Evolutionary conservation across 108 stramenopile species (phyloP), one percentile per base, ranked within the genome.

Genomic region (Nitzschia sp.): DNA sequence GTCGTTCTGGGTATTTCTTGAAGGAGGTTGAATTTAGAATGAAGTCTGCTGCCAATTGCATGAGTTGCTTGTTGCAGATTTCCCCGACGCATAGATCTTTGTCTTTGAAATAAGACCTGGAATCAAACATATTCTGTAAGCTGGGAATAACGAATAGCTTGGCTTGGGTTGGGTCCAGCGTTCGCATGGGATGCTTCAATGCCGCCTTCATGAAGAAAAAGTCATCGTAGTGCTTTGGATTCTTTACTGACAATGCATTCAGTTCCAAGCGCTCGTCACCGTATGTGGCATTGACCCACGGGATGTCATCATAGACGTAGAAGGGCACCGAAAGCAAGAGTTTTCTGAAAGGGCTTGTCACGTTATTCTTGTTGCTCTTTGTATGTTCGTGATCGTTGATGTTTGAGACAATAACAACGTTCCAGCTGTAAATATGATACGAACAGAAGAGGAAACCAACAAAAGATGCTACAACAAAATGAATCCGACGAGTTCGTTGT

Each of bases 81-180:
- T 9, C 29, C 20, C 56, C 17, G 10, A 39, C 12, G 20, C 66
- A 67, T 7, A 67, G 50, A 7, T 51, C 24, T 40, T 56, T 24
- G 8, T 12, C 8, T 67, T 67, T 54, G 17, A 51, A 17, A 22
- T 21, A 39, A 5, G 40, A 37, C 17, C 54, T 11, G 7, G 29
- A 54, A 56, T 67, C 63, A 22, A 67, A 67, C 8, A 56, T 19
- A 15, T 57, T 72, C 15, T 63, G 34, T 14, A 72, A 48, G 8
- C 57, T 53, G 5, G 71, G 71, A 56, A 72, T 58, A 11, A 75
- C 42, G 53, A 75, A 75, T 24, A 75, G 48, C 52, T 62, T 53
- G 48, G 73, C 73, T 38, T 75, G 14, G 34, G 42, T n/a, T 24
- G 67, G 41, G 22, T 75, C 24, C n/a, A 8, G 25, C 2, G 73